Conservation (phyloP, 1,284 basidiomycete species). For the Exsudoporus floridanus region DNA sequence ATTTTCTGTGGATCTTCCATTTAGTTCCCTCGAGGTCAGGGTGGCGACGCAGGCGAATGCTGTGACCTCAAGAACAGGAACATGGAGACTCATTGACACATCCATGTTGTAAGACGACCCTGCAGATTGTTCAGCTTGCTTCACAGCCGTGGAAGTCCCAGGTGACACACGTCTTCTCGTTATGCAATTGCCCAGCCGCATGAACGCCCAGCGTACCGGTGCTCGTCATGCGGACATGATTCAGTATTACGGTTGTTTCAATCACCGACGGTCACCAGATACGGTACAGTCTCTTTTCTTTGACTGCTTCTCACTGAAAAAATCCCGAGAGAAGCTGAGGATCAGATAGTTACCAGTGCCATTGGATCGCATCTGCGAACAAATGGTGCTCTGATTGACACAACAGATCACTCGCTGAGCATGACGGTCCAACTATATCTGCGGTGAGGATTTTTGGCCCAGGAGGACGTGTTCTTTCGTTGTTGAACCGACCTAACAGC, state of each 20-base stretch:
- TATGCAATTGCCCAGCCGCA: not conserved
- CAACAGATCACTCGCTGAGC: not conserved
- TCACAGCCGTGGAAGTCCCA: not conserved
- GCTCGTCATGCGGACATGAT: not conserved
- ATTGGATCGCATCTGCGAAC: not conserved
- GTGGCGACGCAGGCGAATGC: not conserved
- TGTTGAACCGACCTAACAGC: not conserved
- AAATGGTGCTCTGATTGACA: not conserved
- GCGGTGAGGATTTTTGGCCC: not conserved
- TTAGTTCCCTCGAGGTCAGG: not conserved
- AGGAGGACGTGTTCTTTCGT: too few species aligned
- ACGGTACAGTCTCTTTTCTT: not conserved
- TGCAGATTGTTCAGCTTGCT: not conserved
- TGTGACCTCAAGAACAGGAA: not conserved
- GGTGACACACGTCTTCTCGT: not conserved
- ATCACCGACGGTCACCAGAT: not conserved
- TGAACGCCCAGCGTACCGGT: not conserved
- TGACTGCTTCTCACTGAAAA: not conserved
- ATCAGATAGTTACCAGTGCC: not conserved
- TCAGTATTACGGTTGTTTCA: not conserved
- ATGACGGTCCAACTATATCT: too few species aligned
- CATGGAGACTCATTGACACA: not conserved
- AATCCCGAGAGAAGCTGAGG: not conserved
- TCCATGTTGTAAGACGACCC: not conserved
- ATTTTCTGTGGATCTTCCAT: not conserved